Conservation (phyloP, 768 basidiomycete species). For the Mycena pura region DNA sequence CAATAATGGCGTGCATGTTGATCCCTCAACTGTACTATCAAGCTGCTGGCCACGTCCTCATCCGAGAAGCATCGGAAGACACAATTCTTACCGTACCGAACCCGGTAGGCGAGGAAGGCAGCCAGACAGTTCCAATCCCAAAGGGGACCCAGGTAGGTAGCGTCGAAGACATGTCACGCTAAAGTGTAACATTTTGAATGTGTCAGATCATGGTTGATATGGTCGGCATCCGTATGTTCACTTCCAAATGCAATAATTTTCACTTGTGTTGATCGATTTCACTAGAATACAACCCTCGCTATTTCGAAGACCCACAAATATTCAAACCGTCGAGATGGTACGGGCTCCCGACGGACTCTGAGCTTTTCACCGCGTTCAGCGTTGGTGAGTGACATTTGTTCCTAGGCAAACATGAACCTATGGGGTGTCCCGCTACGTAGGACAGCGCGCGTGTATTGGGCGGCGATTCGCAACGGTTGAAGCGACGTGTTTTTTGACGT, state of each 20-base stretch:
- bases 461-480: slow-evolving; percentile 52
- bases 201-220: slow-evolving; percentile 35
- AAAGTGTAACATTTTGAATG: neutral
- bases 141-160: slow-evolving; percentile 30
- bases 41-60: slow-evolving; percentile 32
- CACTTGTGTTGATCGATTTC: neutral
- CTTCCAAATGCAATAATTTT: slow-evolving; percentile 1
- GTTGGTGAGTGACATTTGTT: too few species aligned
- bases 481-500: slow-evolving; percentile 48
- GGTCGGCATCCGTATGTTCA: slow-evolving; percentile 33
- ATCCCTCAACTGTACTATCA: too few species aligned
- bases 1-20: neutral
- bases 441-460: slow-evolving; percentile 52
- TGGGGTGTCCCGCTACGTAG: slow-evolving; percentile 29
- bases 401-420: too few species aligned
- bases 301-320: slow-evolving; percentile 54
- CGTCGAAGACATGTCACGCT: neutral
- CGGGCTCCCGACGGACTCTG: slow-evolving; percentile 47
- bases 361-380: slow-evolving; percentile 55
- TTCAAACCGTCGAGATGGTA: slow-evolving; percentile 61
- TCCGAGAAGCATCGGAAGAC: slow-evolving; percentile 37
- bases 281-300: slow-evolving; percentile 58
- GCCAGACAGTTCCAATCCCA: slow-evolving; percentile 23
- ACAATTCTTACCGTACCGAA: slow-evolving; percentile 33
- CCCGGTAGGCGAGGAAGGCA: slow-evolving; percentile 34